Evolutionary conservation across 2,329 filamentous ascomycete genomes (phyloP).

Genomic region (Nigrospora sphaerica): DNA sequence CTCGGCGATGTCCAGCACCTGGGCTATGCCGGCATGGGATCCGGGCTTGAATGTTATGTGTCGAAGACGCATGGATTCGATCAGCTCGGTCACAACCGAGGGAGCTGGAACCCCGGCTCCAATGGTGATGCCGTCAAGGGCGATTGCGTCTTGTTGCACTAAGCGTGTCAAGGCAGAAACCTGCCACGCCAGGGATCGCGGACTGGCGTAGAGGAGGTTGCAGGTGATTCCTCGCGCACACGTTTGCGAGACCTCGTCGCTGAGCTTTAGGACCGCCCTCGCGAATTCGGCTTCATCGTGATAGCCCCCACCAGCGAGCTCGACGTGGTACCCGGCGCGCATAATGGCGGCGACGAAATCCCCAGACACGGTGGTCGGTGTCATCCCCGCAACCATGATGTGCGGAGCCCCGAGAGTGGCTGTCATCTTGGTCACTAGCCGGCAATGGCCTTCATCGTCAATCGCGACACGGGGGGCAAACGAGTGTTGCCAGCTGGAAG

Average conservation of each 20-base stretch:
- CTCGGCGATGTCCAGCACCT: constrained; percentile 85
- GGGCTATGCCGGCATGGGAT: constrained; percentile 78
- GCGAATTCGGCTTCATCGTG: constrained; percentile 78
- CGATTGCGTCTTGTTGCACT: constrained; percentile 35
- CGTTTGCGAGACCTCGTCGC: constrained; percentile 60
- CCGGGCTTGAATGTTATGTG: constrained; percentile 94
- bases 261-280: constrained; percentile 74
- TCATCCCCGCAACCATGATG: constrained; percentile 90
- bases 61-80: constrained; percentile 83
- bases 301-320: constrained; percentile 84
- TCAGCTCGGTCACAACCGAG: constrained; percentile 88
- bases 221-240: constrained; percentile 80
- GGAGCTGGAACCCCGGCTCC: constrained; percentile 90
- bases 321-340: constrained; percentile 91
- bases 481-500: constrained; percentile 27
- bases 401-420: constrained; percentile 96
- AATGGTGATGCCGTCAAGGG: constrained; percentile 86
- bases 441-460: constrained; percentile 68
- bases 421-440: constrained; percentile 86
- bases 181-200: constrained; percentile 84
- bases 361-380: constrained; percentile 79
- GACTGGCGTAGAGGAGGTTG: constrained; percentile 88
- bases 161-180: constrained; percentile 45
- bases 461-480: constrained; percentile 9
- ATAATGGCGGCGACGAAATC: constrained; percentile 91